Base-by-base conservation (phyloP, 192 early-diverging fungal genomes). In the Oehlia diaphana region DNA sequence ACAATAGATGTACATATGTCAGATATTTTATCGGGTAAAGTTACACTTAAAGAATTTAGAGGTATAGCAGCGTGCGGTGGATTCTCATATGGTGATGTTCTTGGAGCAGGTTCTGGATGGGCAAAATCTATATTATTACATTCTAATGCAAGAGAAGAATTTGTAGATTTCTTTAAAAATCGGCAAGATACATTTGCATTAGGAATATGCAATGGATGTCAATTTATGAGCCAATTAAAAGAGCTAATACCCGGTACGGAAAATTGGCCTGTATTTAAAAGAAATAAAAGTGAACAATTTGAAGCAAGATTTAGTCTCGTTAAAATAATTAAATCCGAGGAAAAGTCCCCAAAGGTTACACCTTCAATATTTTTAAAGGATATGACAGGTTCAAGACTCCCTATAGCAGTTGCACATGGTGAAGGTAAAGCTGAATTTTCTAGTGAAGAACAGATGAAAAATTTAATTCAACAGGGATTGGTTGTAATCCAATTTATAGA, bases 1-100 rank as follows among this genome's bases (percentile, higher is more conserved):
- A 91, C 94, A 13, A 93, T 97, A 5, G 98, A 99, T 86, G 95
- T 99, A 16, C 98, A 99, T 86, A 99, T 99, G 97, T 95, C 96
- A 4, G 97, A 99, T 82, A 86, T 99, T 33, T 81, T 99, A 31
- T 79, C 83, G 14, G 89, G 91, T 28, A 84, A 88, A 76, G 88
- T 90, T 2, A 79, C 88, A 0, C 85, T 99, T 31, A 83, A 78
- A 69, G 85, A 86, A 61, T 99, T 99, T 84, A 86, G 87, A 67
- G 98, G 98, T 7, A 86, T 99, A 62, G 98, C 93, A 33, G 93
- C 93, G 13, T 97, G 96, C 77, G 98, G 98, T 82, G 98, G 98
- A 9, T 99, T 99, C 90, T 94, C 93, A 0, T 99, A 99, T 82
- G 98, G 98, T 78, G 98, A 99, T 85, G 98, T 99, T 2, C 85